Conservation (phyloP, 2,329 filamentous ascomycete genomes). For the Gaeumannomyces sp. region DNA sequence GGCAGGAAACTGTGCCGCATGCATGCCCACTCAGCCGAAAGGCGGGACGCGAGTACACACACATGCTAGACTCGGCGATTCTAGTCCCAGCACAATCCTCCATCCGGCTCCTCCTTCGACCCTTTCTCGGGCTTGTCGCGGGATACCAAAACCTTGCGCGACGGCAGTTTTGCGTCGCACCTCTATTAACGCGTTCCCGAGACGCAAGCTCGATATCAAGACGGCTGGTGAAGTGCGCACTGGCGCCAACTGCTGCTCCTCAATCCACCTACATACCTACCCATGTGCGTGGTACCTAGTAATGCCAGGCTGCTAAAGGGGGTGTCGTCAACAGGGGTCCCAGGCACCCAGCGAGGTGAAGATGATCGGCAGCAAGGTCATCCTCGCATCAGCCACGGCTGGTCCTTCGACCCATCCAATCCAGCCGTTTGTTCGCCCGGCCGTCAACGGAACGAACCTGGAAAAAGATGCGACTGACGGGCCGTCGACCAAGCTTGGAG, state of each 20-base stretch:
- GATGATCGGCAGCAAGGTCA: constrained; percentile 2
- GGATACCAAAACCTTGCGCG: neutral
- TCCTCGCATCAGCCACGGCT: neutral
- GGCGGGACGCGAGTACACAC: too few relatives aligned
- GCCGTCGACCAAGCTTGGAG: neutral
- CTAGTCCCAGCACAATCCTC: neutral
- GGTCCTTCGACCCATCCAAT: neutral
- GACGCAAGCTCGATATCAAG: neutral
- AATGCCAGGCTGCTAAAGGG: neutral
- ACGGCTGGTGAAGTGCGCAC: neutral
- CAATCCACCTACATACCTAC: neutral
- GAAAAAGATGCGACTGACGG: neutral
- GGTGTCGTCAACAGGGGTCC: neutral
- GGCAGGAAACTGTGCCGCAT: neutral
- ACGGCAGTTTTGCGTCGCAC: neutral
- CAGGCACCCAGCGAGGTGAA: neutral
- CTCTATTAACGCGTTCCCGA: neutral
- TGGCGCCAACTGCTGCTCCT: neutral
- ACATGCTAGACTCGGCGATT: too few relatives aligned
- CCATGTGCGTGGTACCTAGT: too few relatives aligned
- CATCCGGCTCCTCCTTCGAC: neutral
- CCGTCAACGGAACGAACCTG: too few relatives aligned
- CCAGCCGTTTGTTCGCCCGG: neutral
- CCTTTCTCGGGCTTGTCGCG: neutral
- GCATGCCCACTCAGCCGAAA: too few relatives aligned